A percentile compares a stretch with the other conserved stretches of the same genome.
Conservation (phyloP, 805 yeast species). For the Candida ponderosae region DNA sequence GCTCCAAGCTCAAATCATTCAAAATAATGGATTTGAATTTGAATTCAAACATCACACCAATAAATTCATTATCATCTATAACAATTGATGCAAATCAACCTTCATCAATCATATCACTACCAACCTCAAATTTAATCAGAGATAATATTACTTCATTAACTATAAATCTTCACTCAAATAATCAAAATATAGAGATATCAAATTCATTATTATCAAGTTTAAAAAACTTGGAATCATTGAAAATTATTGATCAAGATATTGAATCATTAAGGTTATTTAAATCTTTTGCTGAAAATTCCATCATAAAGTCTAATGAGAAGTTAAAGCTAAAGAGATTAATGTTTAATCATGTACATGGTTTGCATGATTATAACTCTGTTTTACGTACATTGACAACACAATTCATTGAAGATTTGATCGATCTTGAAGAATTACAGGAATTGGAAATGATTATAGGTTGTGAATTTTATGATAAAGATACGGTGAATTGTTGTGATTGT, state of each 20-base stretch:
- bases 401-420: slow-evolving; percentile 23
- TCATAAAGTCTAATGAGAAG: not conserved
- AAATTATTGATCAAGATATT: slow-evolving; percentile 25
- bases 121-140: slow-evolving; percentile 3
- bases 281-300: slow-evolving; percentile 12
- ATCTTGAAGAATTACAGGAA: slow-evolving; percentile 23
- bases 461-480: slow-evolving; percentile 15
- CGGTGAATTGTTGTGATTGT: slow-evolving; percentile 35
- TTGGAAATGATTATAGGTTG: slow-evolving; percentile 52
- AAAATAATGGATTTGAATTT: slow-evolving; percentile 6
- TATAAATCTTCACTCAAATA: not conserved
- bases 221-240: slow-evolving; percentile 15
- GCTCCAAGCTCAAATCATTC: slow-evolving; percentile 12
- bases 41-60: slow-evolving; percentile 4
- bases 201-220: slow-evolving; percentile 1
- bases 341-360: slow-evolving; percentile 38
- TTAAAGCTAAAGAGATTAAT: slow-evolving; percentile 25
- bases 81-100: slow-evolving; percentile 8
- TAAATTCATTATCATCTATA: no score
- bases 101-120: slow-evolving; percentile 5
- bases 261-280: slow-evolving; percentile 30
- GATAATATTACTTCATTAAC: slow-evolving; percentile 1
- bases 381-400: slow-evolving; percentile 22
- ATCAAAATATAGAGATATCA: not conserved
- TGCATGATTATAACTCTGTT: slow-evolving; percentile 29